A percentile compares a stretch with the other conserved stretches of the same genome.
Evolutionary conservation across 139 green algal genomes (phyloP).

Genomic region (Chlamydomonas schloesseri): DNA sequence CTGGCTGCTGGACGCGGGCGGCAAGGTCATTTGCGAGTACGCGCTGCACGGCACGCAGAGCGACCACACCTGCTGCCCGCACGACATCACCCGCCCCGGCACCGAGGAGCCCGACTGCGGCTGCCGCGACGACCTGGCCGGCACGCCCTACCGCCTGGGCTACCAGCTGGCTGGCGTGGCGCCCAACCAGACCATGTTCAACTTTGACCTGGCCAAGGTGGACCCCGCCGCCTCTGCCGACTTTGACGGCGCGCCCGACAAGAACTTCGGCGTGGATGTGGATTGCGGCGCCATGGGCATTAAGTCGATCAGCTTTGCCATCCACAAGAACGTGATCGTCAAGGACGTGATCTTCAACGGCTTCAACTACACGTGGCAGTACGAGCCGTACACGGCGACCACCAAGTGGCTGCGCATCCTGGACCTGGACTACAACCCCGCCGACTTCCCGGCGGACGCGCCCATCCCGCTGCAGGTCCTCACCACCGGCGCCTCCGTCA

Average conservation of each 20-base stretch:
- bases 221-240: background rate
- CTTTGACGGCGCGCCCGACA: slow-evolving; percentile 6
- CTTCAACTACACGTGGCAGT: slow-evolving; percentile 46
- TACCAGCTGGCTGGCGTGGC: slow-evolving; percentile 15
- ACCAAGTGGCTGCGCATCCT: slow-evolving; percentile 32
- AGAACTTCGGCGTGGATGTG: background rate
- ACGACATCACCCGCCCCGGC: slow-evolving; percentile 11
- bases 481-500: background rate
- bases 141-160: slow-evolving; percentile 55
- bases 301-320: slow-evolving; percentile 10
- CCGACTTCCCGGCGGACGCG: background rate
- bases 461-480: slow-evolving; percentile 15
- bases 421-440: slow-evolving; percentile 16
- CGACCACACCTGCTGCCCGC: slow-evolving; percentile 55
- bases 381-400: slow-evolving; percentile 20
- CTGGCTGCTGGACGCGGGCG: slow-evolving; percentile 19
- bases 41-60: slow-evolving; percentile 52
- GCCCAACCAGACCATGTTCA: slow-evolving; percentile 26
- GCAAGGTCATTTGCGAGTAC: slow-evolving; percentile 42
- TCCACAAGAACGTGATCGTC: background rate
- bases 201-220: slow-evolving; percentile 52
- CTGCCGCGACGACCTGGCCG: slow-evolving; percentile 50
- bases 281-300: slow-evolving; percentile 18
- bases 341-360: slow-evolving; percentile 36
- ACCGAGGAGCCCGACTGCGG: slow-evolving; percentile 26